Base-by-base conservation (phyloP, 495 filamentous ascomycete genomes). In the Talaromyces nanjingensis region DNA sequence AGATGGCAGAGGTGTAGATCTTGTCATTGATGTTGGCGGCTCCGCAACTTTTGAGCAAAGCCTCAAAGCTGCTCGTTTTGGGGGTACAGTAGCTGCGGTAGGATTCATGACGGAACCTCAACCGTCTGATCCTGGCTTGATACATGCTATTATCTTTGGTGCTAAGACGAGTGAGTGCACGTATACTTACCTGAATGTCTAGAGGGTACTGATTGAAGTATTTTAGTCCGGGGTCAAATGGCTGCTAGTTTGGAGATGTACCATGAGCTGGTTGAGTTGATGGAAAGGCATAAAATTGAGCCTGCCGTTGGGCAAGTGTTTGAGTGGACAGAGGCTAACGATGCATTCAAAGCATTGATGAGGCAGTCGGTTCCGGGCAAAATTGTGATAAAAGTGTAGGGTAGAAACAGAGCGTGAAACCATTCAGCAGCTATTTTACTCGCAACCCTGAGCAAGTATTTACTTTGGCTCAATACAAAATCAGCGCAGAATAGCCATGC, bases 21-120 rank as follows among this genome's bases (percentile, higher is more conserved):
- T 87, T 62, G 70, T 92, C 33, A 65, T 90, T 27, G 87, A 90
- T 70, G 80, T 90, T 14, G 86, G 82, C 20, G 87, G 86, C 14
- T 74, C 77, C 5, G 72, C 65, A 4, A 87, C 85, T 11, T 65
- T 87, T 59, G 60, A 66, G 24, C 86, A 89, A 68, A 82, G 77
- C 29, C 65, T 89, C n/a, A 76, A 78, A 25, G 85, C 86, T 16
- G 72, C 87, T 65, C 81, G 79, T 65, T 73, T 79, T 31, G 87
- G 86, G 65, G 87, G 87, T 18, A 67, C 84, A 24, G 84, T 89
- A 62, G 76, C 73, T 54, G 71, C 87, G 31, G 83, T 88, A 65
- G 87, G 87, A 12, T 59, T 59, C 9, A 31, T 59, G 31, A 49
- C 45, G 3, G 45, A 20, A n/a, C n/a, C 18, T 49, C 45, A 9